Conservation (phyloP, 495 filamentous ascomycete species). For the Penicillium lagena region DNA sequence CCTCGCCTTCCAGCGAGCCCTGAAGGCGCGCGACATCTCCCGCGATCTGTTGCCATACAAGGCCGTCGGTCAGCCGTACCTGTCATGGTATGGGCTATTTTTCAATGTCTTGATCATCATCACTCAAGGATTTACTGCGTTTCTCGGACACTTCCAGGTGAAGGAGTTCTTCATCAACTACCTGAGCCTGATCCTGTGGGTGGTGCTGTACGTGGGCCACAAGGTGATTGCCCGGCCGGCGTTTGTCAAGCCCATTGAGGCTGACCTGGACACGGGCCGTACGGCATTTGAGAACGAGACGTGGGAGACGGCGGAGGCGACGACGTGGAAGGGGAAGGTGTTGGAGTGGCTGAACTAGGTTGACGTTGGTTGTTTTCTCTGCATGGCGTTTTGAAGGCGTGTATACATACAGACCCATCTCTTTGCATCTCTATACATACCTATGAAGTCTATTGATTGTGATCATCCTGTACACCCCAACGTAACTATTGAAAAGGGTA, state of each 20-base stretch:
- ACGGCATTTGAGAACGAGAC: conserved; percentile 31
- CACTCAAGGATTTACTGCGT: conserved; percentile 65
- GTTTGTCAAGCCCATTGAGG: conserved; percentile 37
- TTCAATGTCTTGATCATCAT: conserved; percentile 60
- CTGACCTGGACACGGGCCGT: conserved; percentile 45
- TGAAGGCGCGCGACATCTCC: conserved; percentile 51
- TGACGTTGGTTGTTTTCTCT: conserved; percentile 2
- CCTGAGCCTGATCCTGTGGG: conserved; percentile 55
- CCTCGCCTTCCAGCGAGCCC: conserved; percentile 53
- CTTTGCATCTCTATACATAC: too few species aligned
- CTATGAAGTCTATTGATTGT: too few species aligned
- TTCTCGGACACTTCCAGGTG: conserved; percentile 53
- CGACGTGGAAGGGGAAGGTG: conserved; percentile 31
- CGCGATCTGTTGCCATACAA: conserved; percentile 52
- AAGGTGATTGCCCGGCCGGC: conserved; percentile 42
- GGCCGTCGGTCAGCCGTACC: conserved; percentile 52
- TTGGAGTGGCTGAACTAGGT: conserved; percentile 15
- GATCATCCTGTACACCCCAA: too few species aligned
- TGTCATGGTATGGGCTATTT: conserved; percentile 54
- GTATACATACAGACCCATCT: too few species aligned
- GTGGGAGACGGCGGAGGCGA: conserved; percentile 39
- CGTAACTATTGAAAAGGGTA: too few species aligned
- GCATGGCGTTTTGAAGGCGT: neutral
- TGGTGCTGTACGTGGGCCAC: conserved; percentile 51
- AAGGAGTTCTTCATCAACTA: conserved; percentile 56